phyloP scores from a whole-genome alignment of 2,329 filamentous ascomycete species.

The Scytalidium lignicola region DNA sequence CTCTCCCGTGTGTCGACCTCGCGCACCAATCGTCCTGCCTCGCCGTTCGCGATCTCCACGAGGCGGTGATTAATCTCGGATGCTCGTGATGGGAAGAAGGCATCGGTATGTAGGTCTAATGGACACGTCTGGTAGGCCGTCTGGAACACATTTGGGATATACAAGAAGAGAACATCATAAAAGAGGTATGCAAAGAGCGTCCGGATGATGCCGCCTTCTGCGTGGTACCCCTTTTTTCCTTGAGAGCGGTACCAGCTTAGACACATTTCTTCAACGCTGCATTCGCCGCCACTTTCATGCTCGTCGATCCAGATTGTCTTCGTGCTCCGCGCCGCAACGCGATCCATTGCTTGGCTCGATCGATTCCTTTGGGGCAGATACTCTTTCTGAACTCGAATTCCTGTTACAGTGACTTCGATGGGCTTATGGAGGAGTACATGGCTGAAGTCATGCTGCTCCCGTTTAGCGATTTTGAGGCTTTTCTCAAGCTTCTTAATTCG shows the following conservation, averaged over 20 bases:
- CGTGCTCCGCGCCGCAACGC: conserved; percentile 40
- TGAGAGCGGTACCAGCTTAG: conserved; percentile 72
- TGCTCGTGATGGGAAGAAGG: conserved; percentile 80
- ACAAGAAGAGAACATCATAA: conserved; percentile 87
- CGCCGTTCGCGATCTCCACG: conserved; percentile 81
- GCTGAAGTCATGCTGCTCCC: conserved; percentile 87
- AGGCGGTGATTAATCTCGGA: conserved; percentile 86
- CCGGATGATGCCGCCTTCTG: conserved; percentile 86
- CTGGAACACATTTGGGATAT: conserved; percentile 95
- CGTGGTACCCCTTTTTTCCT: conserved; percentile 93
- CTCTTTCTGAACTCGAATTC: conserved; percentile 68
- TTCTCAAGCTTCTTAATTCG: conserved; percentile 88
- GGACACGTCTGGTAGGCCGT: conserved; percentile 93
- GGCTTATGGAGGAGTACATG: conserved; percentile 77
- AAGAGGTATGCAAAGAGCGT: conserved; percentile 89
- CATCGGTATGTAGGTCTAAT: conserved; percentile 85
- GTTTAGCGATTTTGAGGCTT: conserved; percentile 72
- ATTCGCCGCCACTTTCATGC: conserved; percentile 62
- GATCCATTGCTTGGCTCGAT: conserved; percentile 7
- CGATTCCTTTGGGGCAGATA: conserved; percentile 28
- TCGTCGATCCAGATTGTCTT: conserved; percentile 89
- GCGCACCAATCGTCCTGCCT: conserved; percentile 60
- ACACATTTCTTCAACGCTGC: conserved; percentile 91
- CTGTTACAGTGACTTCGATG: conserved; percentile 68
- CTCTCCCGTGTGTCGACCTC: conserved; percentile 64